Conservation (phyloP, 2,329 filamentous ascomycete genomes). For the Chalaropsis thielavioides region DNA sequence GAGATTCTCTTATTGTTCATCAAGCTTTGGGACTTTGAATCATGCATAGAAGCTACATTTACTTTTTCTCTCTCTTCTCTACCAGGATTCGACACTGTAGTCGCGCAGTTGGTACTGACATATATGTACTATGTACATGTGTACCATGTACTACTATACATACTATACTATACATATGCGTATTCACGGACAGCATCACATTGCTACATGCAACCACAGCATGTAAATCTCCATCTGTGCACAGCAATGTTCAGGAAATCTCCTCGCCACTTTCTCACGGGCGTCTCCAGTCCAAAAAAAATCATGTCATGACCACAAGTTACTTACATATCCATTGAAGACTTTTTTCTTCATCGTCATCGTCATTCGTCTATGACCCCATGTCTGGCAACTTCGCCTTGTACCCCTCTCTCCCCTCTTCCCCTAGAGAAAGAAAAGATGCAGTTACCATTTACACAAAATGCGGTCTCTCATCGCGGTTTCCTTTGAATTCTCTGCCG, state of each 20-base stretch:
- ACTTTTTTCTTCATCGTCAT: not conserved
- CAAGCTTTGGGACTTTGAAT: not conserved
- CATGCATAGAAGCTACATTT: not conserved
- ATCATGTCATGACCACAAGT: not conserved
- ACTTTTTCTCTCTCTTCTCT: not conserved
- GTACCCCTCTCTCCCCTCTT: not conserved
- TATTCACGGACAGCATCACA: too few relatives aligned
- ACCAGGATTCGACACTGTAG: too few relatives aligned
- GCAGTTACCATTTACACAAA: too few relatives aligned
- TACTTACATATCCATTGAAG: not conserved
- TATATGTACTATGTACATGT: not conserved
- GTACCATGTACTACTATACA: not conserved
- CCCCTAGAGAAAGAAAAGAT: not conserved
- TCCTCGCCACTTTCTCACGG: too few relatives aligned
- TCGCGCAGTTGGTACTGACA: too few relatives aligned
- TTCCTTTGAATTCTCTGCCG: not conserved
- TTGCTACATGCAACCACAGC: not conserved
- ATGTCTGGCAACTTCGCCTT: not conserved
- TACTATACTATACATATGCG: not conserved
- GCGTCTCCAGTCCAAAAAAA: not conserved
- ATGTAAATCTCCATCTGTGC: not conserved
- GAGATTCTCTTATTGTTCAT: not conserved
- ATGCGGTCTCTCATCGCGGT: not conserved
- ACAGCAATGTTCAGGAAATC: not conserved
- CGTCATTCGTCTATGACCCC: not conserved